A percentile compares a stretch with the other conserved stretches of the same genome.
phyloP scores from a whole-genome alignment of 116 monocot genomes.

The Cymodocea nodosa region DNA sequence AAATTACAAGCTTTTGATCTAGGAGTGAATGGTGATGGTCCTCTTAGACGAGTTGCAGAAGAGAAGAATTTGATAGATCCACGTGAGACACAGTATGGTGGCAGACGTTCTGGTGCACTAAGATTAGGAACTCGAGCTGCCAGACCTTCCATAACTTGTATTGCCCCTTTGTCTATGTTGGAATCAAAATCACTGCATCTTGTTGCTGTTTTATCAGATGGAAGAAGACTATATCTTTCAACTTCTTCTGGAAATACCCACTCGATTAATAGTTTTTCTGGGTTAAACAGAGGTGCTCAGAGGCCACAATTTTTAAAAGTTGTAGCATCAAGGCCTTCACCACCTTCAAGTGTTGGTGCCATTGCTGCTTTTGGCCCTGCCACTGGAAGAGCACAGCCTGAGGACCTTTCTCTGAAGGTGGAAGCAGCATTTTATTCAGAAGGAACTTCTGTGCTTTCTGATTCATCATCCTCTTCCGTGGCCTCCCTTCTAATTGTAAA shows the following conservation, averaged over 20 bases:
- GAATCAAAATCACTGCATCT: conserved; percentile 90
- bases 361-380: conserved; percentile 59
- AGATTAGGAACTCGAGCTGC: conserved; percentile 34
- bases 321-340: conserved; percentile 90
- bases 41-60: conserved; percentile 69
- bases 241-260: conserved; percentile 46
- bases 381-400: conserved; percentile 47
- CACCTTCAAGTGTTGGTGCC: conserved; percentile 60
- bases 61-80: conserved; percentile 85
- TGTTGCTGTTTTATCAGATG: conserved; percentile 89
- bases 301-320: conserved; percentile 79
- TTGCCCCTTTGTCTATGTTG: conserved; percentile 56
- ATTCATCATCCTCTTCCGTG: conserved; percentile 46
- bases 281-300: conserved; percentile 28
- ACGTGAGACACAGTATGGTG: conserved; percentile 58
- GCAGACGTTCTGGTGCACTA: conserved; percentile 35
- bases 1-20: conserved; percentile 82
- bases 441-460: conserved; percentile 72
- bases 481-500: conserved; percentile 73
- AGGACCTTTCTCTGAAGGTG: conserved; percentile 78
- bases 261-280: conserved; percentile 35
- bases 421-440: conserved; percentile 77
- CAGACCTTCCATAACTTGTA: conserved; percentile 65
- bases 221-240: conserved; percentile 84
- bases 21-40: conserved; percentile 67